A percentile compares a stretch with the other conserved stretches of the same genome.
phyloP scores from a whole-genome alignment of 306 rosid genomes.

The Purshia tridentata region DNA sequence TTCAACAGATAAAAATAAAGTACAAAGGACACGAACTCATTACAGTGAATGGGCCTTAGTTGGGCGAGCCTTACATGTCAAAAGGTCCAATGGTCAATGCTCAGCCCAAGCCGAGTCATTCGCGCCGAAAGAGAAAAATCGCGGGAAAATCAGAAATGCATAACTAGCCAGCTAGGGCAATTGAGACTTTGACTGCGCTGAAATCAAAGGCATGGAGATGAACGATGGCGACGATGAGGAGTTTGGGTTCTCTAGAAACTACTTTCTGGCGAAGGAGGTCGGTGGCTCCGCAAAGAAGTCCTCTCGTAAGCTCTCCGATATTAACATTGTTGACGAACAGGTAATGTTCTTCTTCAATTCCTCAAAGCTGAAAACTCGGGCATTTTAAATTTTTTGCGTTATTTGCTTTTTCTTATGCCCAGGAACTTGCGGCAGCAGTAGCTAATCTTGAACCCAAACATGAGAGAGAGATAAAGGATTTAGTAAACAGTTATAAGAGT shows the following conservation, averaged over 20 bases:
- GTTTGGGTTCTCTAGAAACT: slow-evolving; percentile 74
- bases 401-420: not conserved
- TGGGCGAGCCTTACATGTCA: not conserved
- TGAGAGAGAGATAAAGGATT: slow-evolving; percentile 46
- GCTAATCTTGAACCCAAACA: slow-evolving; percentile 70
- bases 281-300: slow-evolving; percentile 72
- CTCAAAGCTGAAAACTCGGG: not conserved
- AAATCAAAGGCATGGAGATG: slow-evolving; percentile 37
- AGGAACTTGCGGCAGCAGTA: slow-evolving; percentile 74
- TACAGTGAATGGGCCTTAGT: not conserved
- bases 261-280: slow-evolving; percentile 80
- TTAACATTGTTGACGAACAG: slow-evolving; percentile 76
- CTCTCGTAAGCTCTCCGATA: slow-evolving; percentile 58
- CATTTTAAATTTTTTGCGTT: not conserved
- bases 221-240: slow-evolving; percentile 55
- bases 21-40: not conserved
- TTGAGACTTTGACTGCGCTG: not conserved
- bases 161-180: slow-evolving; percentile 6
- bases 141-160: slow-evolving; percentile 30
- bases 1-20: not conserved
- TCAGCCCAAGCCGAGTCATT: not conserved
- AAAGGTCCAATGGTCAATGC: not conserved
- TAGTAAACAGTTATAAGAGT: slow-evolving; percentile 54
- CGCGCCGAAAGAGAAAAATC: not conserved
- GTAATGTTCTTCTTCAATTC: slow-evolving; percentile 24